phyloP scores from a whole-genome alignment of 2,329 filamentous ascomycete genomes.

The Alternaria longipes region DNA sequence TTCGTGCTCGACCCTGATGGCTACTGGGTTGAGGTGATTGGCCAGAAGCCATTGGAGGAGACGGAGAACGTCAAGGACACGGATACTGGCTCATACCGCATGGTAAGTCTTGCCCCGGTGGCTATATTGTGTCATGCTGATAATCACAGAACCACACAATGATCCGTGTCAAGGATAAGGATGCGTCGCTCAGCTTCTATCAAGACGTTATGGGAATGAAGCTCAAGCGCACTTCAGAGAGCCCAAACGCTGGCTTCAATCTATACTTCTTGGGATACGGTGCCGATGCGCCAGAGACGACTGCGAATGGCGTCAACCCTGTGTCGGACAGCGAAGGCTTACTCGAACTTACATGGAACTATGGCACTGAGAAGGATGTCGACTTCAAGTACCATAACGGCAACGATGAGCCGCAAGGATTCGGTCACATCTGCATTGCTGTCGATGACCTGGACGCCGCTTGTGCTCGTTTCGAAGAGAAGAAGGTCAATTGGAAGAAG shows the following conservation, averaged over 20 bases:
- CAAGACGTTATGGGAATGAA: slow-evolving; percentile 89
- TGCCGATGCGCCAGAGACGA: slow-evolving; percentile 57
- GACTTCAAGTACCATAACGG: slow-evolving; percentile 90
- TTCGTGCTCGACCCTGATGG: slow-evolving; percentile 88
- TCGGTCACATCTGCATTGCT: slow-evolving; percentile 88
- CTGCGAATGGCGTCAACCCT: slow-evolving; percentile 65
- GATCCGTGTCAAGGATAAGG: slow-evolving; percentile 82
- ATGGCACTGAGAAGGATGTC: slow-evolving; percentile 84
- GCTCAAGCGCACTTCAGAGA: slow-evolving; percentile 77
- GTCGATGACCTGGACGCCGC: slow-evolving; percentile 91
- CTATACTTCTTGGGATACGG: slow-evolving; percentile 91
- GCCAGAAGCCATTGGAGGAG: slow-evolving; percentile 74
- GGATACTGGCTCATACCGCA: slow-evolving; percentile 76
- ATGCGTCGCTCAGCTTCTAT: slow-evolving; percentile 60
- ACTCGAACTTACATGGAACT: slow-evolving; percentile 88
- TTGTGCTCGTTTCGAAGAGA: slow-evolving; percentile 83
- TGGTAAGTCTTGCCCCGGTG: slow-evolving; percentile 52
- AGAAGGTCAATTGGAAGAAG: slow-evolving; percentile 93
- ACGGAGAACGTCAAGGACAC: slow-evolving; percentile 77
- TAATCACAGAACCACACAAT: slow-evolving; percentile 80
- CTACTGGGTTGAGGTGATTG: slow-evolving; percentile 78
- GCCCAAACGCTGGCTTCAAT: slow-evolving; percentile 77
- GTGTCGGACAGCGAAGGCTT: slow-evolving; percentile 79
- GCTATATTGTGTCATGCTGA: slow-evolving; percentile 16
- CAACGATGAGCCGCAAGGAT: slow-evolving; percentile 90